Conservation (phyloP, 2,329 filamentous ascomycete genomes). For the Bipolaris bicolor region DNA sequence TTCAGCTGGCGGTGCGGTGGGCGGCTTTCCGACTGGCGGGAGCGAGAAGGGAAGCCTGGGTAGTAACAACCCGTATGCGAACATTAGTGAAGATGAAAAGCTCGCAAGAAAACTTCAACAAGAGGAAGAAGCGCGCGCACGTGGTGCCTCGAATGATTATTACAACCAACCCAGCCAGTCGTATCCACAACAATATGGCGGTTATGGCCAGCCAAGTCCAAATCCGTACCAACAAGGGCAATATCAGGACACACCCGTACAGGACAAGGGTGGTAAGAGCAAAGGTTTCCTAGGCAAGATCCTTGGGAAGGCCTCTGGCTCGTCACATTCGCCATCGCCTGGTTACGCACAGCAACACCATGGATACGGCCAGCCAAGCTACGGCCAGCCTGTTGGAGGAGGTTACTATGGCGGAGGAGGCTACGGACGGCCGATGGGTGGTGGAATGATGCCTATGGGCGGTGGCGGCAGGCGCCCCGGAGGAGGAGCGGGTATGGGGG, state of each 20-base stretch:
- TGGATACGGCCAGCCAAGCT: constrained; percentile 31
- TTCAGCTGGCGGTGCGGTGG: constrained; percentile 48
- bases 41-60: constrained; percentile 54
- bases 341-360: constrained; percentile 40
- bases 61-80: constrained; percentile 73
- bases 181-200: constrained; percentile 22
- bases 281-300: constrained; percentile 60
- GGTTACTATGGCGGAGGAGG: constrained; percentile 21
- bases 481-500: constrained; percentile 68
- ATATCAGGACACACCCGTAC: constrained; percentile 15
- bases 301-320: constrained; percentile 52
- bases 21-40: constrained; percentile 34
- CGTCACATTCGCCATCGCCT: constrained; percentile 51
- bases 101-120: constrained; percentile 80
- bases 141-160: constrained; percentile 49
- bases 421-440: constrained; percentile 54
- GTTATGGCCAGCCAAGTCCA: constrained; percentile 38
- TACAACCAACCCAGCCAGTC: constrained; percentile 45
- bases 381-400: constrained; percentile 22
- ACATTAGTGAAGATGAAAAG: constrained; percentile 70
- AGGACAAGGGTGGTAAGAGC: constrained; percentile 47
- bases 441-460: constrained; percentile 33
- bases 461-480: constrained; percentile 36
- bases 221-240: constrained; percentile 19
- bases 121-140: constrained; percentile 73